These are phyloP conservation scores for Ruellia speciosa DNA, from an alignment of 305 asterid genomes.

Conservation along the genomic window DNA sequence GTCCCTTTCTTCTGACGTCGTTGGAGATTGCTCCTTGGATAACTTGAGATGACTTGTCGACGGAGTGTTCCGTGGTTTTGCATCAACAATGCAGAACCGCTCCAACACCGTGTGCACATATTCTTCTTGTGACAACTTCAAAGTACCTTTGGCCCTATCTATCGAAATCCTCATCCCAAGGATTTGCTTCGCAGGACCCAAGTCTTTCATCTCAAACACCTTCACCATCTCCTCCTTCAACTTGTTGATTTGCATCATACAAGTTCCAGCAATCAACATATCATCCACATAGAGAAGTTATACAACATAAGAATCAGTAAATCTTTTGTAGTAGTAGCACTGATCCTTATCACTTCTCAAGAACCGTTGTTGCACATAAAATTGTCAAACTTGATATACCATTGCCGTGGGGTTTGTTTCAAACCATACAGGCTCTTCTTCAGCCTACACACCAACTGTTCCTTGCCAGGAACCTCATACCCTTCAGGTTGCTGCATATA, in stretches of 20 bases:
- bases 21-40: background rate
- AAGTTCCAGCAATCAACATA: background rate
- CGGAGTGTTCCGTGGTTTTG: background rate
- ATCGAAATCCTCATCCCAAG: conserved; percentile 1
- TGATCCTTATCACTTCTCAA: too few species aligned
- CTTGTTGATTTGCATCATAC: background rate
- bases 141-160: background rate
- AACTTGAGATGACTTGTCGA: background rate
- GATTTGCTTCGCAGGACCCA: too few species aligned
- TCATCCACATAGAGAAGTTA: too few species aligned
- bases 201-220: conserved; percentile 12
- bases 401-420: too few species aligned
- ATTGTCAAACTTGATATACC: too few species aligned
- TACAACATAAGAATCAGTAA: too few species aligned
- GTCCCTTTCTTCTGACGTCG: background rate
- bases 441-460: too few species aligned
- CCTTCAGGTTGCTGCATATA: too few species aligned
- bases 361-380: too few species aligned
- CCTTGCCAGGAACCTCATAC: too few species aligned
- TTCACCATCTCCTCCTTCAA: background rate
- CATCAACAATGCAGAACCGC: background rate
- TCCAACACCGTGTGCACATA: background rate
- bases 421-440: too few species aligned
- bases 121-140: background rate
- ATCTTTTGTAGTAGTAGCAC: too few species aligned